A percentile compares a stretch with the other conserved stretches of the same genome.
Evolutionary conservation across 2,329 filamentous ascomycete genomes (phyloP).

Genomic region (Ophiocordyceps australis): DNA sequence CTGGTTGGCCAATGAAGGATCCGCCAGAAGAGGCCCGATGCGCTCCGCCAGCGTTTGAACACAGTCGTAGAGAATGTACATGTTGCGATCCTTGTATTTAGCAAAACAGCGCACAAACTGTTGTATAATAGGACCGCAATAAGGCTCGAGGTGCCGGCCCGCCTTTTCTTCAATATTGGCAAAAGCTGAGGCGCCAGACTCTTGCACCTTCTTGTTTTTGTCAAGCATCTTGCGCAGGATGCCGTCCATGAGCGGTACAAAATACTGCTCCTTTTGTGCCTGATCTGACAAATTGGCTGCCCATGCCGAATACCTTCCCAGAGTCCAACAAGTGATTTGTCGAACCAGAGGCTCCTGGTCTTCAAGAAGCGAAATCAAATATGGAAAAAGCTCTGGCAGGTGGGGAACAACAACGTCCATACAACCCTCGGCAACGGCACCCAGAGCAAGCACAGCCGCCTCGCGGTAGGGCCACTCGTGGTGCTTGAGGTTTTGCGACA

Average conservation of each 20-base stretch:
- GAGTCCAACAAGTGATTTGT: conserved; percentile 95
- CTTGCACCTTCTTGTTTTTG: conserved; percentile 93
- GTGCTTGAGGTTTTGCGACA: conserved; percentile 78
- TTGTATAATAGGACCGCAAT: conserved; percentile 74
- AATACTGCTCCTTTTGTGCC: conserved; percentile 55
- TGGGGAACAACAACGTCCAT: conserved; percentile 80
- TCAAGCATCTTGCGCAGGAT: conserved; percentile 91
- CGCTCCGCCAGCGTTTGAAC: conserved; percentile 92
- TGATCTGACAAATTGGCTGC: conserved; percentile 56
- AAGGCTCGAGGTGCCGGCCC: conserved; percentile 61
- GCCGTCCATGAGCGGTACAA: conserved; percentile 94
- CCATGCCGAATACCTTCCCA: conserved; percentile 88
- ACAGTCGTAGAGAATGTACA: conserved; percentile 97
- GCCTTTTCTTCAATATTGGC: conserved; percentile 92
- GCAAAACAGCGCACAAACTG: conserved; percentile 87
- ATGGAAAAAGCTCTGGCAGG: conserved; percentile 76
- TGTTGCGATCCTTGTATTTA: conserved; percentile 96
- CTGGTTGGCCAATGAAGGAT: conserved; percentile 60
- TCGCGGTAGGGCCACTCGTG: conserved; percentile 83
- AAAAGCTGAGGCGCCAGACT: conserved; percentile 89
- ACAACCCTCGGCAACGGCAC: conserved; percentile 88
- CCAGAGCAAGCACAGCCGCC: conserved; percentile 82
- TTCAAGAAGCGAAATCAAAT: conserved; percentile 69
- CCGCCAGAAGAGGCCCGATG: conserved; percentile 66
- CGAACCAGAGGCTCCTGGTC: conserved; percentile 81